Base-by-base conservation (phyloP, 208 protist genomes). In the Tetramitus jugosus region DNA sequence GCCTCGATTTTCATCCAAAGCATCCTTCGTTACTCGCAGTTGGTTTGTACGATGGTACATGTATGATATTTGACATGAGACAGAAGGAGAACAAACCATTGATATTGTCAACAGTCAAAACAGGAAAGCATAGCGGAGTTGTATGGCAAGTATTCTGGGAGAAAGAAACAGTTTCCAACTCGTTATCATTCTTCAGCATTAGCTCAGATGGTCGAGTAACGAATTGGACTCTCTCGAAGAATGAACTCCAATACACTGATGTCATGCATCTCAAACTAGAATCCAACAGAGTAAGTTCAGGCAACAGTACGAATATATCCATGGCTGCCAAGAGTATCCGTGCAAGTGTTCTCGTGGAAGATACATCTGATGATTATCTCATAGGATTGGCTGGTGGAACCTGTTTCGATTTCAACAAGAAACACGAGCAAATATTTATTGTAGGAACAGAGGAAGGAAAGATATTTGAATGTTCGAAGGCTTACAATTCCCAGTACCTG, bases 111-210 rank as follows among this genome's bases (percentile, higher is more conserved):
- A 95, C 90, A 43, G 91, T 96, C 52, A 91, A 93, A 71, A 93
- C 87, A 17, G 95, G 95, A 74, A 97, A 97, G 85, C 96, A 98
- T 85, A 95, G 87, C 49, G 95, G 98, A 76, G 94, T 94, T 17
- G 94, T 98, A 64, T 98, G 96, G 96, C 86, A 95, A 81, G 88
- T 96, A 37, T 62, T 77, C 39, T 91, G 88, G 88, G 81, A 89
- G 60, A 84, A 81, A n/a, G 87, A 89, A 39, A 85, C 89, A 49
- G 33, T 85, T 65, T 83, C 84, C 26, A 86, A 90, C 72, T 84
- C 87, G 37, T 87, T 96, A 10, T 89, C 88, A 77, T 97, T 98
- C 84, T 95, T 92, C 82, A 96, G 93, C 3, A 89, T 98, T 82
- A 96, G 91, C 75, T 94, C 91, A 8, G 96, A 98, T 82, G 94